Base-by-base conservation (phyloP, 2,329 filamentous ascomycete genomes). In the Penicillium concentricum region DNA sequence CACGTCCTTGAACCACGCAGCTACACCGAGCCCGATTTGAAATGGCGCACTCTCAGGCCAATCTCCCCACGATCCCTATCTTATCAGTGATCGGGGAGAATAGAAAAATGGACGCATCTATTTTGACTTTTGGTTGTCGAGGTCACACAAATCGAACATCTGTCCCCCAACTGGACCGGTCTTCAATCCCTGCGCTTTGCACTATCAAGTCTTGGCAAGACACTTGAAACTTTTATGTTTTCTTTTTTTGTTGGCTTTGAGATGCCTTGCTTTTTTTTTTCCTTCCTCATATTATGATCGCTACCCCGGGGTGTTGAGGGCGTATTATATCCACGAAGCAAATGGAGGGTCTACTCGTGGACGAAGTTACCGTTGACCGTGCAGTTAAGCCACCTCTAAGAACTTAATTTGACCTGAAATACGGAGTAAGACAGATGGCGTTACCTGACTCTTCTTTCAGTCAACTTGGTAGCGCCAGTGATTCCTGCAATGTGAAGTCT, bases 181-280 rank as follows among this genome's bases (percentile, higher is more conserved):
- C 38, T 35, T 34, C 30, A 43, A 50, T 54, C 37, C 51, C 51
- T 54, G 51, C 20, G 6, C 35, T 54, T 30, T 48, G 52, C 22
- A 54, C 38, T 43, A 54, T 54, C 52, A 54, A 28, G 30, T 54
- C 45, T 54, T 54, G 52, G 52, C 51, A 41, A 54, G 51, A 54
- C 52, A 50, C 38, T 50, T 50, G 52, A 54, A 54, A 54, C 52
- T 37, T 30, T 38, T n/a, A 35, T 49, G n/a, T 42, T 54, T 54
- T 28, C 8, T 50, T 49, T 28, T 42, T 52, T 38, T 37, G 15
- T 28, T 35, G 5, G 7, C 12, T 42, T 42, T 48, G 6, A 37
- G 5, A 15, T 28, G 13, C 32, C 18, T 38, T 43, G 26, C n/a
- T 44, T 34, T 52, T 22, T 24, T 10, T 41, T 32, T 5, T 15